Conservation (phyloP, 441 rosid genomes). For the Erodium moschatum region DNA sequence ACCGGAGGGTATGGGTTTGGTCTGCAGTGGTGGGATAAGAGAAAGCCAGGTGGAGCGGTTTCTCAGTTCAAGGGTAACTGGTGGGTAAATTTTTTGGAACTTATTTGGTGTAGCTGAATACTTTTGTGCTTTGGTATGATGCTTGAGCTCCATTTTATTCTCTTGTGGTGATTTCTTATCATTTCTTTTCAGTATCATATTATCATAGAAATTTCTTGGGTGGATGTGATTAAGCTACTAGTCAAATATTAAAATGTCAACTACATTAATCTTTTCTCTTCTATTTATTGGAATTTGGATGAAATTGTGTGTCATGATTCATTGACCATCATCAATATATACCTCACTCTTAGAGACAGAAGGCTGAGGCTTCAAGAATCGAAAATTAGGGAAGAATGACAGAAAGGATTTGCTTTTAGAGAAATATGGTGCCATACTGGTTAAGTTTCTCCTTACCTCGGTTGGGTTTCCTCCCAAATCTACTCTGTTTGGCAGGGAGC, state of each 20-base stretch:
- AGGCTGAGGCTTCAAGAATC: background rate
- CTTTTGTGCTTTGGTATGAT: background rate
- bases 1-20: constrained; percentile 80
- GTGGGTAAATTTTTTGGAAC: constrained; percentile 30
- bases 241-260: no score
- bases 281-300: background rate
- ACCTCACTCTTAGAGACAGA: no score
- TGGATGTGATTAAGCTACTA: no score
- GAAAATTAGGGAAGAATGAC: background rate
- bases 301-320: background rate
- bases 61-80: constrained; percentile 65
- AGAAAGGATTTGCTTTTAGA: background rate
- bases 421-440: background rate
- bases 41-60: constrained; percentile 59
- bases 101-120: no score
- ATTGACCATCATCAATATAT: background rate
- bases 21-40: constrained; percentile 82
- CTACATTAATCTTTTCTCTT: background rate
- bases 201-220: no score
- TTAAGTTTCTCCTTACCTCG: background rate
- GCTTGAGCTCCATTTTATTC: background rate
- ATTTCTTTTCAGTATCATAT: no score
- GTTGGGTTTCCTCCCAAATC: background rate
- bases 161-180: no score
- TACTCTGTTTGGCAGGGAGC: background rate